Evolutionary conservation across 306 rosid genomes (phyloP), one percentile per base, ranked within the genome.

Genomic region (Fragaria nilgerrensis): DNA sequence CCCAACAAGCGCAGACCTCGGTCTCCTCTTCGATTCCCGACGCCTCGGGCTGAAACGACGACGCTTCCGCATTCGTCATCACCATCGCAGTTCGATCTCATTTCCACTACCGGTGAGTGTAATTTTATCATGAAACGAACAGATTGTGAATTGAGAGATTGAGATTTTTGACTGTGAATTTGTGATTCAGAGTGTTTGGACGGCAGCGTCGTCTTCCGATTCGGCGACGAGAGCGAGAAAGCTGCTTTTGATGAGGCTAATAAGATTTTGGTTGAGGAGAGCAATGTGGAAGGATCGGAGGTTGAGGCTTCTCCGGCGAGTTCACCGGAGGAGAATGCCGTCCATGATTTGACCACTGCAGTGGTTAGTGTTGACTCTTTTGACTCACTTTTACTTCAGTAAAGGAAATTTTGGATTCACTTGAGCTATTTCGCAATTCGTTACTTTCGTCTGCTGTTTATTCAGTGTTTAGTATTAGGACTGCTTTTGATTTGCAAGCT

Each of bases 191-290:
- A 70, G 81, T 70, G 55, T 81, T 77, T 81, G 0, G 90, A 91
- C 73, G 96, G 96, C 5, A 91, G 88, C 78, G 29, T 89, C 69
- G 0, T 91, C 55, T 91, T 87, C 81, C 82, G 78, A 45, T 91
- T 91, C 59, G 92, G 81, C 27, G 81, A 68, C 29, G 87, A 85
- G 83, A 58, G 82, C 77, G 78, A 86, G 78, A 77, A 81, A 79
- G 76, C 64, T 20, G 74, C 78, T 9, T 9, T 27, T 39, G 66
- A 70, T 39, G 68, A 32, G 12, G 11, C 37, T 53, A 14, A 1
- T 17, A 50, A 17, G 53, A 45, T 13, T 19, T n/a, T 5, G 66
- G 37, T 62, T 20, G 72, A 13, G 19, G 53, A 39, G 14, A 59
- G 66, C 19, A 59, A 59, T 59, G 66, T 25, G 66, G 36, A 59